phyloP scores from a whole-genome alignment of 1,284 basidiomycete genomes.

The Apiotrichum veenhuisii region DNA sequence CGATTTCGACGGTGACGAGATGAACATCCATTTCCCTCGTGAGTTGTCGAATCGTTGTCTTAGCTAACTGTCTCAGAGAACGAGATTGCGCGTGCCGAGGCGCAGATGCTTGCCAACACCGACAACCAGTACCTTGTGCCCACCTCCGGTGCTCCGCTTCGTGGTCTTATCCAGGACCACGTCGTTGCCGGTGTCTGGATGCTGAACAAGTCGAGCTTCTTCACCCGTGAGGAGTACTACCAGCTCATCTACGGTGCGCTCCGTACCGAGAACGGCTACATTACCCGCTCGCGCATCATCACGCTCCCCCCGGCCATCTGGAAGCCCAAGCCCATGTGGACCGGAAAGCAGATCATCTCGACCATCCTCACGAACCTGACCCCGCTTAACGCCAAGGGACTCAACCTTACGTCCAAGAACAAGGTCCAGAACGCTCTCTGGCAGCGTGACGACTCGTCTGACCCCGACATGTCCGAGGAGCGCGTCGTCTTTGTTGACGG shows the following conservation, averaged over 20 bases:
- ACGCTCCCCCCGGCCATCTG: conserved; percentile 89
- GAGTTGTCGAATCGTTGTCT: conserved; percentile 41
- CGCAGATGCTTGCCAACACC: conserved; percentile 91
- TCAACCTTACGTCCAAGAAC: conserved; percentile 81
- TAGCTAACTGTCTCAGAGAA: conserved; percentile 50
- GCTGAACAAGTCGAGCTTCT: conserved; percentile 93
- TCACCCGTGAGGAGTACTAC: conserved; percentile 92
- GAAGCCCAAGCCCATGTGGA: conserved; percentile 90
- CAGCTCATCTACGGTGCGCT: conserved; percentile 95
- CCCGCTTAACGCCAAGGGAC: conserved; percentile 71
- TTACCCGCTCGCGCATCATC: conserved; percentile 63
- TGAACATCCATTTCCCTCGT: conserved; percentile 99
- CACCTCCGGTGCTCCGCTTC: conserved; percentile 94
- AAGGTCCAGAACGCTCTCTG: conserved; percentile 83
- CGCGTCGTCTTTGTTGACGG: conserved; percentile 88
- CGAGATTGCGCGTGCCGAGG: conserved; percentile 83
- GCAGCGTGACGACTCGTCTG: conserved; percentile 52
- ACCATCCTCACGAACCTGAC: conserved; percentile 90
- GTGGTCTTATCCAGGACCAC: conserved; percentile 98
- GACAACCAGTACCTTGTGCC: conserved; percentile 99
- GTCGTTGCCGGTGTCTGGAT: conserved; percentile 99
- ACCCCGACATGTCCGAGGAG: conserved; percentile 63
- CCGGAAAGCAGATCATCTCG: conserved; percentile 95
- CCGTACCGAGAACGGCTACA: conserved; percentile 76
- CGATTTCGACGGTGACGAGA: conserved; percentile 99